Base-by-base conservation (phyloP, 208 protist genomes). In the Angomonas desouzai region DNA sequence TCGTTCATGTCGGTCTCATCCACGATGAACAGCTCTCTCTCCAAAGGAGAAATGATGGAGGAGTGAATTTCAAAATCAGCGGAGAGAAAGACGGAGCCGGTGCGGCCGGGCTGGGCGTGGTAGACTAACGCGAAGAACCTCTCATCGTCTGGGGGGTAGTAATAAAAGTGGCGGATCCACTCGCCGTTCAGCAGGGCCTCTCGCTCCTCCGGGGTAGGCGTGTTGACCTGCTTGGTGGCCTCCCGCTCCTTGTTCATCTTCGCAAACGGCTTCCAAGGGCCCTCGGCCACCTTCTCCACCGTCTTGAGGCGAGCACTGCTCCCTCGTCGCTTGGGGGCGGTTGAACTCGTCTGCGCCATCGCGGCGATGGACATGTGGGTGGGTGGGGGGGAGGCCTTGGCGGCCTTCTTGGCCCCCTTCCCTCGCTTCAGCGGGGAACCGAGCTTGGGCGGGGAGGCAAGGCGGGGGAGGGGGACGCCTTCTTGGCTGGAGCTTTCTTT, bases 81-180 rank as follows among this genome's bases (percentile, higher is more conserved):
- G 22, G 76, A 83, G 18, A 93, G 65, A 70, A 93, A 96, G 47
- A 93, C 74, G 7, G 85, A 85, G 2, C 87, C 90, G 2, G 82
- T 90, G 61, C 90, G 84, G 28, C 87, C 87, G 0, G 90, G 87
- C 56, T 96, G 90, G 16, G 81, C 78, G 60, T 92, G 83, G 67
- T 93, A 96, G 13, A 84, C 83, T 51, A 96, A 83, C 11, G 80
- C 83, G 48, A 83, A 71, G 13, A 83, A 80, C 33, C 85, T 77
- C 30, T 76, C 70, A 28, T 53, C 77, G 3, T 59, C 22, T 22
- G 60, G 62, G 1, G 86, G 85, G 73, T 84, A 92, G 45, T 91
- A 62, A 68, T 92, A 84, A 68, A 89, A 96, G 74, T 92, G 70
- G 3, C 87, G 84, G 40, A 96, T 77, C 87, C 90, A 96, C 45